These are phyloP conservation scores for Sugiyamaella japonica DNA, from an alignment of 1,139 yeast genomes.

Conservation along the genomic window DNA sequence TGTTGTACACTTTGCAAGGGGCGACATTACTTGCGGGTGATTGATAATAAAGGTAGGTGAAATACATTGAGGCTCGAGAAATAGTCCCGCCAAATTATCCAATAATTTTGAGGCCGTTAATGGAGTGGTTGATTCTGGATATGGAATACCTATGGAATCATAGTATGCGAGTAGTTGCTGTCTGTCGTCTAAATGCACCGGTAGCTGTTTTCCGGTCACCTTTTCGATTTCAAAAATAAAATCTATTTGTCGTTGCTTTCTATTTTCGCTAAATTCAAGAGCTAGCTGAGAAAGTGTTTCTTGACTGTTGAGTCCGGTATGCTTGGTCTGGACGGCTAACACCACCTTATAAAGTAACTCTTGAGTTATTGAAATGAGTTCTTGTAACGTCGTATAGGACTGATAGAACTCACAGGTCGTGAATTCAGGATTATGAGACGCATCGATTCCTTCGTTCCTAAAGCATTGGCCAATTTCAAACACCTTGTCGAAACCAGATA, in stretches of 20 bases:
- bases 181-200: constrained; percentile 40
- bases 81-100: constrained; percentile 62
- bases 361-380: constrained; percentile 59
- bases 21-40: constrained; percentile 85
- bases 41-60: constrained; percentile 74
- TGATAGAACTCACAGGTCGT: constrained; percentile 92
- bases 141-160: constrained; percentile 54
- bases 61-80: constrained; percentile 62
- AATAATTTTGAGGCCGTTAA: constrained; percentile 56
- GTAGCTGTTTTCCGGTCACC: constrained; percentile 45
- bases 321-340: constrained; percentile 19
- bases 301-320: constrained; percentile 23
- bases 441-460: constrained; percentile 90
- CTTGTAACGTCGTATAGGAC: constrained; percentile 68
- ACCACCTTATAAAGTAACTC: constrained; percentile 19
- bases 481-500: constrained; percentile 81
- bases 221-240: constrained; percentile 53
- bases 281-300: constrained; percentile 16
- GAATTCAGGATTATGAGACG: constrained; percentile 94
- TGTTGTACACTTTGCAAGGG: constrained; percentile 70
- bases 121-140: constrained; percentile 15
- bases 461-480: constrained; percentile 85
- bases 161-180: constrained; percentile 34
- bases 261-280: constrained; percentile 14
- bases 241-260: constrained; percentile 42